Evolutionary conservation across 2,329 filamentous ascomycete species (phyloP).

Genomic region (Aspergillus tubingensis): DNA sequence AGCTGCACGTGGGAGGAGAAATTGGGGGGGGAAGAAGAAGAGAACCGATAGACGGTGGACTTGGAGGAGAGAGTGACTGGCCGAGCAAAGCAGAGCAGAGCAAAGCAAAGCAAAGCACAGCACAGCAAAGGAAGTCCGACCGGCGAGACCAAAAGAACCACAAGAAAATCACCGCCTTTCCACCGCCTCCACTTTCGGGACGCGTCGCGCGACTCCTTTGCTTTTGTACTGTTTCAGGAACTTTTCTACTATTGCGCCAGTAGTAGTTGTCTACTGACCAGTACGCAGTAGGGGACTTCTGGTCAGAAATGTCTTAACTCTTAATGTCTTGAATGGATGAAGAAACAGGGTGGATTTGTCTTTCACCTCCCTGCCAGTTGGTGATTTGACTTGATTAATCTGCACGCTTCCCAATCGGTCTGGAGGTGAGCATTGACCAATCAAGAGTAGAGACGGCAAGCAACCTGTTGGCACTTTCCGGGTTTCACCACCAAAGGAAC

Average conservation of each 20-base stretch:
- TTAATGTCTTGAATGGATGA: too few species aligned
- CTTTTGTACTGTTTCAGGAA: neutral
- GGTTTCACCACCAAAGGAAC: too few species aligned
- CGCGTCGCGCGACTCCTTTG: conserved; percentile 5
- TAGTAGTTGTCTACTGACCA: too few species aligned
- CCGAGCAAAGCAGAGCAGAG: neutral
- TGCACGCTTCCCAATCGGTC: neutral
- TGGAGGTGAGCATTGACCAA: neutral
- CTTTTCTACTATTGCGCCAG: too few species aligned
- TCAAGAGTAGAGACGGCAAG: neutral
- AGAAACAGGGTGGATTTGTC: too few species aligned
- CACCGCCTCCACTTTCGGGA: conserved; percentile 6
- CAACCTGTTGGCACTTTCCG: too few species aligned
- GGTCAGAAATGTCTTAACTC: too few species aligned
- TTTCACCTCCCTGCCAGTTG: too few species aligned
- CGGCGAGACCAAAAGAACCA: neutral
- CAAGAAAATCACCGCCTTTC: neutral
- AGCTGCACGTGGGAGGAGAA: neutral
- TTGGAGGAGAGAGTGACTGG: neutral
- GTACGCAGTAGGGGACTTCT: too few species aligned
- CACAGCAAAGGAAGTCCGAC: neutral
- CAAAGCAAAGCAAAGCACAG: neutral
- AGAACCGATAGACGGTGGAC: neutral
- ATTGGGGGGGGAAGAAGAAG: neutral
- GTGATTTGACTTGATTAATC: neutral